phyloP scores from a whole-genome alignment of 2,329 filamentous ascomycete species.

The Curvularia verruculosa region DNA sequence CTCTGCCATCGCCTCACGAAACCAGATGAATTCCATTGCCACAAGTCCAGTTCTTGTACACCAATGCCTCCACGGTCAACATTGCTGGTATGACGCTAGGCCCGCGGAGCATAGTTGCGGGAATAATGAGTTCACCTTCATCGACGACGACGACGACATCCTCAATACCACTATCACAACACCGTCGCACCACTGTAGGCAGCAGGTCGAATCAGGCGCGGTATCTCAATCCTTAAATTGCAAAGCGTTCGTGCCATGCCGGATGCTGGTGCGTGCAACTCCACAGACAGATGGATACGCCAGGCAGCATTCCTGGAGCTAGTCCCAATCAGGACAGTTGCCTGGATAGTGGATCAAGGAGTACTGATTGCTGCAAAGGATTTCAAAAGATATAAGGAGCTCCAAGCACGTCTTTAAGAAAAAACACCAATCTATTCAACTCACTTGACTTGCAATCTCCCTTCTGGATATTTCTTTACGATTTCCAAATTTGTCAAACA shows the following conservation, averaged over 20 bases:
- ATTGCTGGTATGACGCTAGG: background rate
- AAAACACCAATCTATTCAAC: background rate
- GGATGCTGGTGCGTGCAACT: background rate
- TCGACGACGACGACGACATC: background rate
- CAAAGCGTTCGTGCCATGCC: background rate
- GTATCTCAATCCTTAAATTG: too few species aligned
- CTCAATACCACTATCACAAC: background rate
- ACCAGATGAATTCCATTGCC: too few species aligned
- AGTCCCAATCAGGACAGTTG: conserved; percentile 5
- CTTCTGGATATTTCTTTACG: background rate
- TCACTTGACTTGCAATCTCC: background rate
- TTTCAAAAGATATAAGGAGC: background rate
- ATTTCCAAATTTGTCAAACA: background rate
- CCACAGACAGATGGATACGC: background rate
- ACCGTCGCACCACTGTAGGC: background rate
- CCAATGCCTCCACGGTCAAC: background rate
- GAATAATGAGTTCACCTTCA: background rate
- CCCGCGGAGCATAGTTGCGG: background rate
- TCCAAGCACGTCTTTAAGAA: background rate
- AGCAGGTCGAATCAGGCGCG: background rate
- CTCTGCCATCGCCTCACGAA: background rate
- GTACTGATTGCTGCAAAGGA: background rate
- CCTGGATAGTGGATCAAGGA: background rate
- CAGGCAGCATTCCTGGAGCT: conserved; percentile 3
- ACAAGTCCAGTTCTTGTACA: too few species aligned